A percentile compares a stretch with the other conserved stretches of the same genome.
Evolutionary conservation across 441 rosid species (phyloP).

Genomic region (Corymbia citriodora): DNA sequence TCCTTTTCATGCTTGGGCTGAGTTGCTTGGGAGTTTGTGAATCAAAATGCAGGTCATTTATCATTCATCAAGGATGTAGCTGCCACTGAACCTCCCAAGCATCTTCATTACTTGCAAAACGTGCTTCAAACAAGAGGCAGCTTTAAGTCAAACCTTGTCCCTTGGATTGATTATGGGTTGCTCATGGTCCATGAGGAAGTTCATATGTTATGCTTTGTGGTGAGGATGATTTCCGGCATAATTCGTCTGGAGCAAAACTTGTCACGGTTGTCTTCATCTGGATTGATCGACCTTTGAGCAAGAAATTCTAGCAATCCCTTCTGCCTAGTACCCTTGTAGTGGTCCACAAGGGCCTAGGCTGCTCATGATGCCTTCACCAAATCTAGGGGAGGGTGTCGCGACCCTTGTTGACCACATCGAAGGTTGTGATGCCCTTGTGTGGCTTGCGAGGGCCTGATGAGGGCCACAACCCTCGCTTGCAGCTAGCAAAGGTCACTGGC

Average conservation of each 20-base stretch:
- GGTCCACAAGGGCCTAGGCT: too few species aligned
- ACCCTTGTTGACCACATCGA: too few species aligned
- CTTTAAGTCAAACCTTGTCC: not conserved
- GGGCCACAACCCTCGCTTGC: too few species aligned
- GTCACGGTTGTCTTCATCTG: not conserved
- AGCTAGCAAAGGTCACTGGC: too few species aligned
- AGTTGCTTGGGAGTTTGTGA: not conserved
- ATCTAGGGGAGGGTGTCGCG: too few species aligned
- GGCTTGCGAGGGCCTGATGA: too few species aligned
- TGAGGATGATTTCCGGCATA: not conserved
- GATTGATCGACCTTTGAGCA: not conserved
- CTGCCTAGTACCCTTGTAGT: not conserved
- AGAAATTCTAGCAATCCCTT: not conserved
- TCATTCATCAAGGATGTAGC: slow-evolving; percentile 66
- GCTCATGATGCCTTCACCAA: too few species aligned
- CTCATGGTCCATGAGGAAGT: not conserved
- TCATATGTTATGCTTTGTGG: not conserved
- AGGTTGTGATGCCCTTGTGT: too few species aligned
- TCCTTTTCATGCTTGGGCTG: not conserved
- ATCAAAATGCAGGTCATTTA: slow-evolving; percentile 39
- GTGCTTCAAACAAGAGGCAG: slow-evolving; percentile 61
- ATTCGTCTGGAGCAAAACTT: not conserved
- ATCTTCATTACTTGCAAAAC: slow-evolving; percentile 44
- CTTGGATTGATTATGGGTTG: not conserved
- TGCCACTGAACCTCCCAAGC: slow-evolving; percentile 60